These are phyloP conservation scores for Amaranthus cruentus DNA, from an alignment of 148 eudicot genomes.

Conservation along the genomic window DNA sequence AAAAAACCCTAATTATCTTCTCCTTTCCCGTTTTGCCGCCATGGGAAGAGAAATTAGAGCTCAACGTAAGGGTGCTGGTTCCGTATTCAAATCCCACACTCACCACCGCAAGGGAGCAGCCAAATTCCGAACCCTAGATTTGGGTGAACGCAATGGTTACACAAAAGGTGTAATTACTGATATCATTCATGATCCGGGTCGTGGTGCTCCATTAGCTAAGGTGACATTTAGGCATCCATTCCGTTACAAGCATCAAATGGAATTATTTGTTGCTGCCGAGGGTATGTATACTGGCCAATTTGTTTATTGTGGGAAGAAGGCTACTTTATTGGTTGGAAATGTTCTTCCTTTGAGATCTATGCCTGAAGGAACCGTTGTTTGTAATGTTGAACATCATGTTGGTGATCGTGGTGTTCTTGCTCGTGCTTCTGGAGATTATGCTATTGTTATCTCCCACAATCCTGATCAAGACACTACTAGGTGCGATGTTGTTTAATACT, in stretches of 20 bases:
- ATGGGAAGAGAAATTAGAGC: background rate
- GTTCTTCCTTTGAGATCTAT: conserved; percentile 9
- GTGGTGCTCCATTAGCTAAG: too few relatives aligned
- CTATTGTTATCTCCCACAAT: conserved; percentile 19
- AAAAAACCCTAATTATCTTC: too few relatives aligned
- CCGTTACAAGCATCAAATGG: too few relatives aligned
- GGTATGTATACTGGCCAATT: too few relatives aligned
- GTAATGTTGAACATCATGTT: background rate
- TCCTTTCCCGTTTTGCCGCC: too few relatives aligned
- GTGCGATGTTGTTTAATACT: background rate
- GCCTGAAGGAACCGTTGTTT: conserved; percentile 17
- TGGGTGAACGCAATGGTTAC: too few relatives aligned
- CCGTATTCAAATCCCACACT: background rate
- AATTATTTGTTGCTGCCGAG: too few relatives aligned
- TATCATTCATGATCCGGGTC: too few relatives aligned
- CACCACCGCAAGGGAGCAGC: too few relatives aligned
- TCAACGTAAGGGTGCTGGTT: background rate
- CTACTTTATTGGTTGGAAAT: conserved; percentile 14
- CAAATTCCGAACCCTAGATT: too few relatives aligned
- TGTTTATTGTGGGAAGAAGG: conserved; percentile 3
- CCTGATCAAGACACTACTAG: conserved; percentile 21
- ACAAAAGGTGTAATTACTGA: too few relatives aligned
- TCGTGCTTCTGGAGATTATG: conserved; percentile 23
- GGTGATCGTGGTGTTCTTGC: conserved; percentile 21
- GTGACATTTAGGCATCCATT: too few relatives aligned